Percentiles rank a stretch among this genome's conserved stretches.
phyloP scores from a whole-genome alignment of 1,139 yeast species.

The Starmera stellimalicola region DNA sequence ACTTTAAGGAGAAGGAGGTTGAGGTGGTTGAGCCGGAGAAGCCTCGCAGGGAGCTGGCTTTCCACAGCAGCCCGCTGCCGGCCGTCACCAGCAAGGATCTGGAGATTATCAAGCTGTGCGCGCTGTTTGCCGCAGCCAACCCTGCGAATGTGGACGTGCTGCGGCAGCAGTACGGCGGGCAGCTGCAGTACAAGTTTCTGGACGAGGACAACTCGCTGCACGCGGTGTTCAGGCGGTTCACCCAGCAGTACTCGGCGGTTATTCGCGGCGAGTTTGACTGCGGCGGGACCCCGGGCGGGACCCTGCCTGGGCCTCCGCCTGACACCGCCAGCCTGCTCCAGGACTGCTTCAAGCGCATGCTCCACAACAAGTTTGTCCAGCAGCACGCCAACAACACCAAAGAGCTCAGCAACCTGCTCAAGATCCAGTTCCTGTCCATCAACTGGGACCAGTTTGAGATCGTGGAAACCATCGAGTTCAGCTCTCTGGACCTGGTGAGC shows the following conservation, averaged over 20 bases:
- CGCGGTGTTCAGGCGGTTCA: constrained; percentile 10
- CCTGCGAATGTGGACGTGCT: constrained; percentile 37
- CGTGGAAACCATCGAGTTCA: constrained; percentile 61
- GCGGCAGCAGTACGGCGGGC: constrained; percentile 29
- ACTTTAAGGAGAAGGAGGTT: constrained; percentile 4
- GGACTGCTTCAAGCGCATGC: constrained; percentile 50
- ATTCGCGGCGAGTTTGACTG: constrained; percentile 13
- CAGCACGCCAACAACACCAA: constrained; percentile 23
- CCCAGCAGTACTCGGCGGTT: constrained; percentile 45
- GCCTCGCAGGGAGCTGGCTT: constrained; percentile 28
- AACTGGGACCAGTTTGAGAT: constrained; percentile 84
- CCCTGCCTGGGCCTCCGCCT: too few species aligned
- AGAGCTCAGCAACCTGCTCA: constrained; percentile 28
- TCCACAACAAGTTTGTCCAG: constrained; percentile 34
- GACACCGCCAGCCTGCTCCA: constrained; percentile 30
- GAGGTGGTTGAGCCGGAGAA: constrained; percentile 3
- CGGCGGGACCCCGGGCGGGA: too few species aligned
- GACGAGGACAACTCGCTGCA: constrained; percentile 53
- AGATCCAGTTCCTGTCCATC: constrained; percentile 57
- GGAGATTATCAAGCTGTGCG: constrained; percentile 63
- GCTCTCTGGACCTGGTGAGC: constrained; percentile 52
- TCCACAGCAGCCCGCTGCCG: constrained; percentile 36
- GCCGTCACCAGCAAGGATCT: constrained; percentile 51
- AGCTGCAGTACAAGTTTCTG: constrained; percentile 63
- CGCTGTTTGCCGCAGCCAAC: constrained; percentile 47